These are phyloP conservation scores for Mariannaea sp. DNA, from an alignment of 2,329 filamentous ascomycete species.

Conservation along the genomic window DNA sequence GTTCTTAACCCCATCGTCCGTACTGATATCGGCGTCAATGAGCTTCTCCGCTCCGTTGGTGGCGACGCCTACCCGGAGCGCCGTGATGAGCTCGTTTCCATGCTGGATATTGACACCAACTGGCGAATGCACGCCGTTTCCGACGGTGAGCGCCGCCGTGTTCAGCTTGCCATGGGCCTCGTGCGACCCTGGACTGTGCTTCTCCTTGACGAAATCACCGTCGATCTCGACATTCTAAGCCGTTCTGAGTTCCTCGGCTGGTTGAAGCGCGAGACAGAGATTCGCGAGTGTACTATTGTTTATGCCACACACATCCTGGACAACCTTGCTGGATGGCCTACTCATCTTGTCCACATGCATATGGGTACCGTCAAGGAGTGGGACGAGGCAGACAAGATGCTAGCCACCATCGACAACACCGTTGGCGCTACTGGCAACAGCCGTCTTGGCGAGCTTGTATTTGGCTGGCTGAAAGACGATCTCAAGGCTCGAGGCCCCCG, in stretches of 20 bases:
- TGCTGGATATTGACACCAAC: slow-evolving; percentile 86
- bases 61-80: slow-evolving; percentile 82
- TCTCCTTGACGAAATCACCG: slow-evolving; percentile 93
- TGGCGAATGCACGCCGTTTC: slow-evolving; percentile 98
- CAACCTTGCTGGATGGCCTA: slow-evolving; percentile 93
- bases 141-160: slow-evolving; percentile 87
- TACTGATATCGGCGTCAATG: slow-evolving; percentile 88
- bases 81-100: slow-evolving; percentile 81
- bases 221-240: slow-evolving; percentile 88
- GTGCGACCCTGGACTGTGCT: slow-evolving; percentile 90
- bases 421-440: slow-evolving; percentile 69
- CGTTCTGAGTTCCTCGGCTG: slow-evolving; percentile 85
- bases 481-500: slow-evolving; percentile 78
- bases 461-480: slow-evolving; percentile 85
- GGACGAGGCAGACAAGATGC: slow-evolving; percentile 74
- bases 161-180: slow-evolving; percentile 95
- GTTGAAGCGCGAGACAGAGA: slow-evolving; percentile 84
- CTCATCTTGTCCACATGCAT: slow-evolving; percentile 95
- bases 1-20: slow-evolving; percentile 96
- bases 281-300: slow-evolving; percentile 83
- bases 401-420: slow-evolving; percentile 53
- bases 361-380: slow-evolving; percentile 86
- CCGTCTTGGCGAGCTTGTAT: slow-evolving; percentile 81
- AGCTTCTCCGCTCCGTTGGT: slow-evolving; percentile 83
- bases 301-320: slow-evolving; percentile 98